Base-by-base conservation (phyloP, 805 yeast species). In the Ascoidea asiatica region DNA sequence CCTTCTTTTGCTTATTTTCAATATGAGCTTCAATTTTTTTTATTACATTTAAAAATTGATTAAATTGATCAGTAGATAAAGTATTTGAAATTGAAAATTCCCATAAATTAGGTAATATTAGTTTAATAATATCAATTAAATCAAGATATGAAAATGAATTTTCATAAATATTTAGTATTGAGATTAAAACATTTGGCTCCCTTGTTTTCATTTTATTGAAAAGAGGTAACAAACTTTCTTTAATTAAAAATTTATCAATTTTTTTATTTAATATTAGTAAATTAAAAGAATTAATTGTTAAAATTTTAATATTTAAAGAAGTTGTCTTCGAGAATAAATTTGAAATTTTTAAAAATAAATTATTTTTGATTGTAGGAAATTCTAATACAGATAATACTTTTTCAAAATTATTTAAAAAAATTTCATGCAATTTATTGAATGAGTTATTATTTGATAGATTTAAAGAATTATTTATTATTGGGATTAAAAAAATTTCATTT, bases 241-340 rank as follows among this genome's bases (percentile, higher is more conserved):
- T 69, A 33, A 88, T 74, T 2, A 83, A 74, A 44, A 75, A 72
- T 51, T 76, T 77, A 53, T 89, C 95, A 44, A 88, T 69, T 5
- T 77, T 71, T 48, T 78, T 77, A 19, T 69, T 65, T 19, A 67
- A 71, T 17, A 84, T 71, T 53, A 88, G 61, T 41, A 64, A 55
- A 13, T 73, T 68, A 52, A 88, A 78, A 1, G 84, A 69, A 18
- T 69, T 63, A 19, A 87, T 67, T 2, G 92, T 75, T 15, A 75
- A 69, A 17, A 81, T 65, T 55, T 92, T 90, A 21, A 92, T 82
- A 4, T 83, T 77, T 33, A 89, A 66, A 22, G 92, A 77, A 0
- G 89, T 85, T 1, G 98, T 92, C 40, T 86, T 81, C 37, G 87
- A 74, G 61, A 90, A 92, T 5, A 86, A 71, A 40, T 70, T 72